Percentiles rank a stretch among this genome's conserved stretches.
Evolutionary conservation across 164 flowering plant species (phyloP).

Genomic region (Brasenia schreberi): DNA sequence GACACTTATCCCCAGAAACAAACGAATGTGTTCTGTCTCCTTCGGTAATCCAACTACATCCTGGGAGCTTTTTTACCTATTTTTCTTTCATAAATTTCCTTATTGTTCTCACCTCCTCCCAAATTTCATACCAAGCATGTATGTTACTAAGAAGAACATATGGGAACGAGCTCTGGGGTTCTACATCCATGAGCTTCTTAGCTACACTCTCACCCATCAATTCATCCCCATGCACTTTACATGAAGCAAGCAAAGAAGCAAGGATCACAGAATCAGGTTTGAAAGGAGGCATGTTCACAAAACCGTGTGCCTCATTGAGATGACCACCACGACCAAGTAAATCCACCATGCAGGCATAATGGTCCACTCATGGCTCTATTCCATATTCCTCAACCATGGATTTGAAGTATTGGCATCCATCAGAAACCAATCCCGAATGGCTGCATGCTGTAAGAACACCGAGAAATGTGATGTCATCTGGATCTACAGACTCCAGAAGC

Average conservation of each 20-base stretch:
- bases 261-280: slow-evolving; percentile 57
- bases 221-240: slow-evolving; percentile 45
- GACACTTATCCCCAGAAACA: slow-evolving; percentile 51
- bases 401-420: slow-evolving; percentile 38
- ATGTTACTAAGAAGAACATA: slow-evolving; percentile 69
- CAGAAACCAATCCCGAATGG: slow-evolving; percentile 54
- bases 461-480: slow-evolving; percentile 70
- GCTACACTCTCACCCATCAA: slow-evolving; percentile 60
- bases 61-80: slow-evolving; percentile 68
- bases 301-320: slow-evolving; percentile 54
- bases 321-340: slow-evolving; percentile 65
- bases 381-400: slow-evolving; percentile 37
- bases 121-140: slow-evolving; percentile 47
- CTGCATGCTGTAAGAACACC: slow-evolving; percentile 75
- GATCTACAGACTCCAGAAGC: slow-evolving; percentile 28
- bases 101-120: slow-evolving; percentile 60
- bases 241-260: slow-evolving; percentile 73
- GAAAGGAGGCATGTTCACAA: slow-evolving; percentile 34
- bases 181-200: slow-evolving; percentile 42
- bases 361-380: slow-evolving; percentile 83
- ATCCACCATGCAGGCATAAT: slow-evolving; percentile 75
- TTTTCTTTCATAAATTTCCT: slow-evolving; percentile 48
- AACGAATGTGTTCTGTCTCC: slow-evolving; percentile 55
- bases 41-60: slow-evolving; percentile 81
- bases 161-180: slow-evolving; percentile 51